These are phyloP conservation scores for Schwanniomyces polymorphus DNA, from an alignment of 805 yeast species.

Conservation along the genomic window DNA sequence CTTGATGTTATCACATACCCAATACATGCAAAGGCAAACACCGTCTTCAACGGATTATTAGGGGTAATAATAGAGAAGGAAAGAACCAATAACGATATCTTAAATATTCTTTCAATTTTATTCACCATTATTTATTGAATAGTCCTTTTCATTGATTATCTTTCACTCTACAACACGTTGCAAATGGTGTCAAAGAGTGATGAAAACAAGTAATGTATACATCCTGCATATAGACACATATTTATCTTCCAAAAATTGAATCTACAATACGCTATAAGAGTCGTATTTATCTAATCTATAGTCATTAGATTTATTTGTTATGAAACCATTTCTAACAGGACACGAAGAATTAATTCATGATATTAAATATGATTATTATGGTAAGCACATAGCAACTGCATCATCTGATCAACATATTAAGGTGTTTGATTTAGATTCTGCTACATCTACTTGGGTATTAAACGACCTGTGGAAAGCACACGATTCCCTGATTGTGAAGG, in stretches of 20 bases:
- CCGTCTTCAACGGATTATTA: slow-evolving; percentile 53
- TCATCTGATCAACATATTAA: slow-evolving; percentile 93
- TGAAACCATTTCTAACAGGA: slow-evolving; percentile 80
- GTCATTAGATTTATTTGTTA: slow-evolving; percentile 1
- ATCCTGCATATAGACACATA: background rate
- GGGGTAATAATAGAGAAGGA: slow-evolving; percentile 28
- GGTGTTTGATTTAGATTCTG: slow-evolving; percentile 74
- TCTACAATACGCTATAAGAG: no score
- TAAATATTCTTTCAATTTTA: background rate
- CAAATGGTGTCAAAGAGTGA: background rate
- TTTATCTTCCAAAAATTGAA: background rate
- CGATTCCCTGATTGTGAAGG: slow-evolving; percentile 78
- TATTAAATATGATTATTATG: slow-evolving; percentile 89
- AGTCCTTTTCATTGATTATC: background rate
- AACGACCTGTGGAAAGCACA: slow-evolving; percentile 96
- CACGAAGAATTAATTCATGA: slow-evolving; percentile 94
- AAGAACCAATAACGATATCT: slow-evolving; percentile 13
- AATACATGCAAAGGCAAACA: slow-evolving; percentile 63
- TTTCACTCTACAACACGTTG: background rate
- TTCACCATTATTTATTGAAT: background rate
- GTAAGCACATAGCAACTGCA: slow-evolving; percentile 88
- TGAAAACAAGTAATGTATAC: background rate
- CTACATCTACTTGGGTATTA: slow-evolving; percentile 73
- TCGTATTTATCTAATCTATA: no score
- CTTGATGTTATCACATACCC: slow-evolving; percentile 63